Evolutionary conservation across 2,329 filamentous ascomycete species (phyloP).

Genomic region (Epichloe bromicola): DNA sequence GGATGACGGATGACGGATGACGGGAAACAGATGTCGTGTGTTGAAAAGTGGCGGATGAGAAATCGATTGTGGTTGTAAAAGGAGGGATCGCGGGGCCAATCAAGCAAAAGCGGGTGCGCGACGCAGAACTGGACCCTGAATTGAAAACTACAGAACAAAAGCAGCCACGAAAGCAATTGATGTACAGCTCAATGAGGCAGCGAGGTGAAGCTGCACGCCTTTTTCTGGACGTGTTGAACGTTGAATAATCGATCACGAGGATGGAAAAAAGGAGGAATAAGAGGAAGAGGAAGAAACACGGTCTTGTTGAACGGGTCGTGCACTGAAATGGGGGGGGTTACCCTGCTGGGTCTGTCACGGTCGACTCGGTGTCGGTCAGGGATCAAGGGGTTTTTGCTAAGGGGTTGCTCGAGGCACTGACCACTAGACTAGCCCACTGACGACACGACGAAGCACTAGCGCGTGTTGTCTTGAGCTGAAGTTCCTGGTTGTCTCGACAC

Average conservation of each 20-base stretch:
- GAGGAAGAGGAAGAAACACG: not conserved
- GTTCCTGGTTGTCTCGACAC: too few relatives aligned
- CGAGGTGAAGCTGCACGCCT: not conserved
- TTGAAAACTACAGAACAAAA: slow-evolving; percentile 1
- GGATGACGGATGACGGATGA: not conserved
- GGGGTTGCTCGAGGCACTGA: too few relatives aligned
- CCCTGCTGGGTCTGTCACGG: not conserved
- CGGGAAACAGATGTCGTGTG: not conserved
- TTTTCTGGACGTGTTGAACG: not conserved
- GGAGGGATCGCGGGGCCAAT: slow-evolving; percentile 6
- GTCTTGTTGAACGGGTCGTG: not conserved
- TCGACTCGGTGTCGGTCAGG: not conserved
- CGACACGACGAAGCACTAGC: too few relatives aligned
- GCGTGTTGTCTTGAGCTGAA: too few relatives aligned
- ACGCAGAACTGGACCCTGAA: not conserved
- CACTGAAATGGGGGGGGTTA: not conserved
- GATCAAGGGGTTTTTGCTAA: too few relatives aligned
- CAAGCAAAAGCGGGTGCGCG: not conserved
- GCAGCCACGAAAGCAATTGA: not conserved
- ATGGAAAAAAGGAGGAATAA: not conserved
- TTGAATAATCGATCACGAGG: not conserved
- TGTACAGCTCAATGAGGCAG: not conserved
- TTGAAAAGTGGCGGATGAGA: slow-evolving; percentile 5
- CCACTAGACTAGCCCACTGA: too few relatives aligned
- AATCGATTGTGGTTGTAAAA: slow-evolving; percentile 4